Evolutionary conservation across 2,329 filamentous ascomycete genomes (phyloP).

Genomic region (Penicillium sp.): DNA sequence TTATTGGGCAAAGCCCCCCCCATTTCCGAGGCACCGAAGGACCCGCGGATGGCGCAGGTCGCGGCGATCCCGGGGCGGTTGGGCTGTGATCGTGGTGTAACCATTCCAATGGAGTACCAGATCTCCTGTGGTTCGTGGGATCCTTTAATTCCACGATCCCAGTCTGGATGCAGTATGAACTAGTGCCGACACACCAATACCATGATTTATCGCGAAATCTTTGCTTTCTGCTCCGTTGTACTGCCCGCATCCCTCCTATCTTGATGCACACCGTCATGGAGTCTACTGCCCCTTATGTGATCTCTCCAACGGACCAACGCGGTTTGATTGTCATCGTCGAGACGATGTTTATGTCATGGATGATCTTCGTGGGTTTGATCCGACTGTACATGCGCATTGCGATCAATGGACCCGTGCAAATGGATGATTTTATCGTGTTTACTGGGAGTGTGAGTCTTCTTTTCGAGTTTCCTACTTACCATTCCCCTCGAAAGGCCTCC

Average conservation of each 20-base stretch:
- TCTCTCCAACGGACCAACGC: conserved; percentile 17
- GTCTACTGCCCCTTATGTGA: conserved; percentile 9
- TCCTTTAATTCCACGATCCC: neutral
- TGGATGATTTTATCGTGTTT: conserved; percentile 23
- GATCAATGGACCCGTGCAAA: conserved; percentile 25
- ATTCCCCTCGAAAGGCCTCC: too few species aligned
- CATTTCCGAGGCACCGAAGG: too few species aligned
- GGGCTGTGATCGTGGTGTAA: too few species aligned
- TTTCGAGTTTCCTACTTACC: too few species aligned
- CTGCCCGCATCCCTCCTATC: conserved; percentile 14
- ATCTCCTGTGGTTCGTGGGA: neutral
- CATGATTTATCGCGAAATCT: too few species aligned
- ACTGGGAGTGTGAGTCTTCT: conserved; percentile 14
- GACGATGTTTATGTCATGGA: conserved; percentile 25
- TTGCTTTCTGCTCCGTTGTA: too few species aligned
- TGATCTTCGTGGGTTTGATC: conserved; percentile 17
- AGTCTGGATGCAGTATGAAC: too few species aligned
- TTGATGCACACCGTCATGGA: conserved; percentile 12
- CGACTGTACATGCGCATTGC: conserved; percentile 24
- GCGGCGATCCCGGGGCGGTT: too few species aligned
- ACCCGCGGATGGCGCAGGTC: too few species aligned
- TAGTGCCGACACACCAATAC: too few species aligned
- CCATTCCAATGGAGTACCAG: too few species aligned
- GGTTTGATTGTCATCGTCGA: conserved; percentile 18
- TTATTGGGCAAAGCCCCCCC: too few species aligned